Percentiles rank a stretch among this genome's conserved stretches.
phyloP scores from a whole-genome alignment of 192 early-diverging fungal genomes.

The Backusella parvicylindrica region DNA sequence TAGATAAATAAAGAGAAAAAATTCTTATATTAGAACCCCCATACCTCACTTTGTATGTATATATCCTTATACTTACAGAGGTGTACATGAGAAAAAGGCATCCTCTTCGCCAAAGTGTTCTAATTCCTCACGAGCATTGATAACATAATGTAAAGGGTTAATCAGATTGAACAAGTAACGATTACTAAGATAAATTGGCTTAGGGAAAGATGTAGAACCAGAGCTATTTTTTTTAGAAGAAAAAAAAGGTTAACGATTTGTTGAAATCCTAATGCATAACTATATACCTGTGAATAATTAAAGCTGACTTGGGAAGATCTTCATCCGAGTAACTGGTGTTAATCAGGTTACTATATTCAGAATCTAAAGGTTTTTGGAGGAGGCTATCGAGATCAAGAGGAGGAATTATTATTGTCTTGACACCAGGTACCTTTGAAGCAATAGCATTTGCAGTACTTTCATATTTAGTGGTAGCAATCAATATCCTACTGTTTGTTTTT shows the following conservation, averaged over 20 bases:
- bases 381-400: neutral
- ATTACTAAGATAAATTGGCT: conserved; percentile 14
- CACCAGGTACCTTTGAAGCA: neutral
- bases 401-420: neutral
- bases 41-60: neutral
- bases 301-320: neutral
- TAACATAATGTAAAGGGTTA: neutral
- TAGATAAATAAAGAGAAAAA: neutral
- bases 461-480: neutral
- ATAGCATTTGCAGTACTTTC: neutral
- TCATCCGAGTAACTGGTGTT: neutral
- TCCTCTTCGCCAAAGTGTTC: neutral
- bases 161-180: neutral
- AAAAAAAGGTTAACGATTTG: neutral
- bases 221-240: conserved; percentile 4
- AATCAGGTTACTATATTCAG: neutral
- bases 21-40: neutral
- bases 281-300: conserved; percentile 5
- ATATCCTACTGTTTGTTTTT: neutral
- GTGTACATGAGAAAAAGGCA: conserved; percentile 3
- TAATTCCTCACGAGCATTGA: neutral
- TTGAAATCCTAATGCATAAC: neutral
- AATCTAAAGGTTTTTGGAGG: neutral
- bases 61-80: conserved; percentile 2
- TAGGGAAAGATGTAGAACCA: conserved; percentile 13